These are phyloP conservation scores for Penicillium flavigenum DNA, from an alignment of 495 filamentous ascomycete species.

Conservation along the genomic window DNA sequence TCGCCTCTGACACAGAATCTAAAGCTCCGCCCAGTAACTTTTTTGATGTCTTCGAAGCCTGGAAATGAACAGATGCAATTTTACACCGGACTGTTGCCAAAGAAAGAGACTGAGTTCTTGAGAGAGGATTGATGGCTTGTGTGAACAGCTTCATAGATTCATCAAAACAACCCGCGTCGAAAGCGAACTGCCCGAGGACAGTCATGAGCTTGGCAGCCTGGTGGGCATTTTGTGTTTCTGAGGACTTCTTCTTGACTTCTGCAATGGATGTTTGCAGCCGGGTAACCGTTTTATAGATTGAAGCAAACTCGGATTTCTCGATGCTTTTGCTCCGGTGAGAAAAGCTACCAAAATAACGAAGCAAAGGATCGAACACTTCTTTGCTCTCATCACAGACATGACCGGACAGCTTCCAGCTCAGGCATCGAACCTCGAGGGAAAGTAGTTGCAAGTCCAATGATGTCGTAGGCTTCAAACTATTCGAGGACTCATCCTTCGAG, in stretches of 20 bases:
- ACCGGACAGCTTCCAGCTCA: constrained; percentile 70
- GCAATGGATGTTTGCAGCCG: constrained; percentile 38
- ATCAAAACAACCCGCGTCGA: constrained; percentile 45
- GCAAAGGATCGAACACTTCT: constrained; percentile 69
- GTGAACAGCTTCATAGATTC: constrained; percentile 44
- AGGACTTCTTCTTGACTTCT: constrained; percentile 30
- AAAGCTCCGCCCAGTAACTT: constrained; percentile 25
- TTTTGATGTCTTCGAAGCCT: constrained; percentile 31
- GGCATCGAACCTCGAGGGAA: constrained; percentile 62
- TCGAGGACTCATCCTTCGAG: constrained; percentile 38
- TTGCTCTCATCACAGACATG: constrained; percentile 66
- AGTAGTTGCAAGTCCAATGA: constrained; percentile 65
- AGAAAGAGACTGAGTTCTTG: constrained; percentile 35
- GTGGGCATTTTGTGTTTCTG: constrained; percentile 25
- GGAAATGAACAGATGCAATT: constrained; percentile 43
- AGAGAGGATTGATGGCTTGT: constrained; percentile 35
- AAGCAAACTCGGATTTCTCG: constrained; percentile 41
- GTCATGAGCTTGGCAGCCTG: constrained; percentile 37
- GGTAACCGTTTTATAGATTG: constrained; percentile 38
- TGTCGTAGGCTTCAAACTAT: constrained; percentile 55
- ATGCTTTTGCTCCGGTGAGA: constrained; percentile 50
- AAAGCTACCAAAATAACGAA: constrained; percentile 63
- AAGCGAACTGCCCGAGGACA: constrained; percentile 44
- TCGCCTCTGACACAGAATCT: constrained; percentile 33
- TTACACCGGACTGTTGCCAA: constrained; percentile 45